These are phyloP conservation scores for Dillenia turbinata DNA, from an alignment of 164 flowering plant genomes.

Conservation along the genomic window DNA sequence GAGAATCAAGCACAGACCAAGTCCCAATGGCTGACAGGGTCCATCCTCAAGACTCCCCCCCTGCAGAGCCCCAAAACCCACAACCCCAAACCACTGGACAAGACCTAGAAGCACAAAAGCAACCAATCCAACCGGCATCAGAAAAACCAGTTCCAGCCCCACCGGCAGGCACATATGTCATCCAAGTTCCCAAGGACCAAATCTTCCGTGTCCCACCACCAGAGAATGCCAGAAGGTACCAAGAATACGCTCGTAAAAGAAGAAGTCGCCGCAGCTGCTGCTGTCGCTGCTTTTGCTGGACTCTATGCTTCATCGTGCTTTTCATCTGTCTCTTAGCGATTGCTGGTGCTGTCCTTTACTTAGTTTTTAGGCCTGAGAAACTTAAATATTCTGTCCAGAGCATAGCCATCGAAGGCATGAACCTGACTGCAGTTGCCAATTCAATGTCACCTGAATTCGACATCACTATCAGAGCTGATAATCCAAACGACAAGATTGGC, in stretches of 20 bases:
- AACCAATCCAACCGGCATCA: constrained; percentile 10
- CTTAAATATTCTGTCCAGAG: constrained; percentile 49
- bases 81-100: not conserved
- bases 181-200: constrained; percentile 86
- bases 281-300: constrained; percentile 45
- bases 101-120: not conserved
- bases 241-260: constrained; percentile 19
- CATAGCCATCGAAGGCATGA: constrained; percentile 52
- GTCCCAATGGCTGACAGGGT: constrained; percentile 3
- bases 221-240: constrained; percentile 43
- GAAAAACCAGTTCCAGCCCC: constrained; percentile 24
- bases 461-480: constrained; percentile 52
- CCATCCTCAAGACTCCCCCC: constrained; percentile 6
- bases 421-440: constrained; percentile 29
- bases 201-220: constrained; percentile 79
- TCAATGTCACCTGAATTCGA: constrained; percentile 57
- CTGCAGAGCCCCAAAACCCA: not conserved
- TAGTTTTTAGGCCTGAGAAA: constrained; percentile 53
- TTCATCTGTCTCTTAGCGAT: constrained; percentile 36
- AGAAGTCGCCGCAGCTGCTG: constrained; percentile 26
- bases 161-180: constrained; percentile 64
- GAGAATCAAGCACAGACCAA: too few species aligned
- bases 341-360: constrained; percentile 59
- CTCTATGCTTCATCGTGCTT: constrained; percentile 20
- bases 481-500: constrained; percentile 66